phyloP scores from a whole-genome alignment of 768 basidiomycete species.

The Boletus subcaerulescens region DNA sequence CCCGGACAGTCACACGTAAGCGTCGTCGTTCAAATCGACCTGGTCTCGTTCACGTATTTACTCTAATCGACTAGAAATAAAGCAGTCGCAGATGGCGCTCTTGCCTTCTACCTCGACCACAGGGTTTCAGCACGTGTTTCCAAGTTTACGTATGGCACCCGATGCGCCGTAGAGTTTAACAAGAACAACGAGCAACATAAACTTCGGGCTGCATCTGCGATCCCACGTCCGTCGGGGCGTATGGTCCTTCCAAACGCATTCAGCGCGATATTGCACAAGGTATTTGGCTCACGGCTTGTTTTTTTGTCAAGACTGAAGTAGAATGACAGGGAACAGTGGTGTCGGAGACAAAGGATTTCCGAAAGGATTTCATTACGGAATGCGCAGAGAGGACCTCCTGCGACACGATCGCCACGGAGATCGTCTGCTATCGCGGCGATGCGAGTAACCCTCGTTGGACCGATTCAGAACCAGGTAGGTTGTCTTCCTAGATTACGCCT shows the following conservation, averaged over 20 bases:
- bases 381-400: slow-evolving; percentile 27
- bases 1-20: slow-evolving; percentile 51
- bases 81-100: slow-evolving; percentile 45
- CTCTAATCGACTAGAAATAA: slow-evolving; percentile 36
- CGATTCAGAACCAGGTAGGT: slow-evolving; percentile 29
- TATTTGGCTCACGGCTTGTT: neutral
- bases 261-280: slow-evolving; percentile 31
- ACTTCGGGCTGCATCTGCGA: slow-evolving; percentile 23
- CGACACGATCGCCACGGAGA: slow-evolving; percentile 28
- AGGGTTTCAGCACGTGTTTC: slow-evolving; percentile 38
- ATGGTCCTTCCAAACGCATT: slow-evolving; percentile 33
- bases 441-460: slow-evolving; percentile 27
- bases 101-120: slow-evolving; percentile 44
- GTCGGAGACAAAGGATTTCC: slow-evolving; percentile 31
- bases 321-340: slow-evolving; percentile 24
- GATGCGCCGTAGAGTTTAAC: slow-evolving; percentile 30
- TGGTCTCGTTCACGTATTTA: neutral
- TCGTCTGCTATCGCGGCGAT: slow-evolving; percentile 30
- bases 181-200: slow-evolving; percentile 30
- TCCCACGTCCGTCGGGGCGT: slow-evolving; percentile 33
- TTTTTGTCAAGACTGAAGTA: neutral
- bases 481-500: neutral
- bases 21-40: slow-evolving; percentile 2
- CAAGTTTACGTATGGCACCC: slow-evolving; percentile 39
- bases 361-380: slow-evolving; percentile 32